These are phyloP conservation scores for Omphalotus guepiniiformis DNA, from an alignment of 768 basidiomycete genomes.

Conservation along the genomic window DNA sequence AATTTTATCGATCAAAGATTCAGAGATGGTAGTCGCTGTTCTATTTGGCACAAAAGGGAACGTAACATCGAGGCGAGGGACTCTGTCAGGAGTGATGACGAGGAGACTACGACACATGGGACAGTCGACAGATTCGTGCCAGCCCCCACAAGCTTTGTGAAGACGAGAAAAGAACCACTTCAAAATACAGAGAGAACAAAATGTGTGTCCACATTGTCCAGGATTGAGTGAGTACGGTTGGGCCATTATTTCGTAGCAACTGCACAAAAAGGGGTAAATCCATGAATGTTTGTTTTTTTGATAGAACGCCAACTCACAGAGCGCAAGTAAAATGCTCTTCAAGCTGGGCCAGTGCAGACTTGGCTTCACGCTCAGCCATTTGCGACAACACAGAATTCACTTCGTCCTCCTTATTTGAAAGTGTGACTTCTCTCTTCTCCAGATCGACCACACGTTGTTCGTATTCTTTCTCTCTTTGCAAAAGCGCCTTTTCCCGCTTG, in stretches of 20 bases:
- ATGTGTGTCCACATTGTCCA: slow-evolving; percentile 61
- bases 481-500: slow-evolving; percentile 31
- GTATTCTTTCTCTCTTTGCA: slow-evolving; percentile 37
- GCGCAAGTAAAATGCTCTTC: slow-evolving; percentile 66
- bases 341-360: slow-evolving; percentile 43
- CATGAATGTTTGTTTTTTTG: slow-evolving; percentile 5
- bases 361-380: slow-evolving; percentile 37
- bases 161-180: slow-evolving; percentile 68
- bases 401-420: slow-evolving; percentile 40
- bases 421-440: slow-evolving; percentile 34
- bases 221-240: slow-evolving; percentile 55
- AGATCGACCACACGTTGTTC: slow-evolving; percentile 31
- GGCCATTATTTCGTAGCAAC: slow-evolving; percentile 65
- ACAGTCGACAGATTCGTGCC: slow-evolving; percentile 67
- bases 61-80: slow-evolving; percentile 44
- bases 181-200: slow-evolving; percentile 62
- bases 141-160: slow-evolving; percentile 57
- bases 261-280: slow-evolving; percentile 22
- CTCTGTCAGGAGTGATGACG: slow-evolving; percentile 45
- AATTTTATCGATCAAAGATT: slow-evolving; percentile 45
- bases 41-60: slow-evolving; percentile 67
- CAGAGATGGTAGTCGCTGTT: slow-evolving; percentile 46
- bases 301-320: slow-evolving; percentile 37
- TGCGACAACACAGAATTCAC: slow-evolving; percentile 35
- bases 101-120: slow-evolving; percentile 60